A percentile compares a stretch with the other conserved stretches of the same genome.
Conservation (phyloP, 106 monocot genomes). For the Dendrobium catenatum region DNA sequence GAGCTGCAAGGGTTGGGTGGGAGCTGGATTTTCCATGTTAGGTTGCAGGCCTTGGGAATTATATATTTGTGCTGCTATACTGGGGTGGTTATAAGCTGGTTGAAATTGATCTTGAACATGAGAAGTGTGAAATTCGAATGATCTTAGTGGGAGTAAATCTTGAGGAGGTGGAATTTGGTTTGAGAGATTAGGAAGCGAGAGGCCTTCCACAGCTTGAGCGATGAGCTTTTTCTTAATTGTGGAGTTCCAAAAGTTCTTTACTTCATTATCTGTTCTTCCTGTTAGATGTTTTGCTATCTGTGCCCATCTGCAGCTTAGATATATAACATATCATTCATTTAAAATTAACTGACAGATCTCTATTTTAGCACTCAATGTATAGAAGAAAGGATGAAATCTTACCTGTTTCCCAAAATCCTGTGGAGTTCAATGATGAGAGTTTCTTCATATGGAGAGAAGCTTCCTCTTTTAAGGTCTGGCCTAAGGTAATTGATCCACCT, state of each 20-base stretch:
- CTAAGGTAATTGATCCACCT: constrained; percentile 64
- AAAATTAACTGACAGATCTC: no score
- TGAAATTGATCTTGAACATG: not conserved
- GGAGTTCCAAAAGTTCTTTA: constrained; percentile 24
- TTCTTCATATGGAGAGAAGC: constrained; percentile 13
- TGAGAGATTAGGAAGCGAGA: not conserved
- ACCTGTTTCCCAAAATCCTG: constrained; percentile 12
- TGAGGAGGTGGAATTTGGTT: constrained; percentile 5
- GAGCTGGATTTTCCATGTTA: not conserved
- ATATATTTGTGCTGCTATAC: not conserved
- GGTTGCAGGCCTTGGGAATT: not conserved
- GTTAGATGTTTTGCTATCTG: constrained; percentile 19
- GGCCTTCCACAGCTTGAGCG: constrained; percentile 15
- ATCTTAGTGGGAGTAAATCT: not conserved
- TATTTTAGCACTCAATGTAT: not conserved
- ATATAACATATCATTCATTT: not conserved
- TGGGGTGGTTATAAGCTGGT: not conserved
- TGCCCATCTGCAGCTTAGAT: constrained; percentile 3
- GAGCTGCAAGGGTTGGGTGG: not conserved
- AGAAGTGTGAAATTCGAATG: not conserved
- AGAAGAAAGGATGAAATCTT: not conserved
- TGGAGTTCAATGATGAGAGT: constrained; percentile 16
- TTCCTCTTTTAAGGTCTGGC: constrained; percentile 33
- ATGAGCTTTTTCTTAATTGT: constrained; percentile 24
- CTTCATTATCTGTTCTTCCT: constrained; percentile 21